Evolutionary conservation across 805 yeast genomes (phyloP).

Genomic region (Dipodascopsis uninucleata): DNA sequence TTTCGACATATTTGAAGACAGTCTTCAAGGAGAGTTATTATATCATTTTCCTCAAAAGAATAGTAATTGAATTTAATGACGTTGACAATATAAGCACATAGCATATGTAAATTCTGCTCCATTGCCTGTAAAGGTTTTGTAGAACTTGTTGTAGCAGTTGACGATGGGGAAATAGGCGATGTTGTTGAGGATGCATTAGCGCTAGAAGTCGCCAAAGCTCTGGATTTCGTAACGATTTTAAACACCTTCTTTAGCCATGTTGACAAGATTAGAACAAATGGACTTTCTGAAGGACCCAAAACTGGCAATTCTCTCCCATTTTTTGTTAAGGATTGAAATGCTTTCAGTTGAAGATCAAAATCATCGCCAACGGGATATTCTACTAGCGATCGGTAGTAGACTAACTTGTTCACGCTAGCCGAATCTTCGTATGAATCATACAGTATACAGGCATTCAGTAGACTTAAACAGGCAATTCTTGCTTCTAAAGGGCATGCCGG

Average conservation of each 20-base stretch:
- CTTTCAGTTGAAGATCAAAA: conserved; percentile 48
- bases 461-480: conserved; percentile 49
- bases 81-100: conserved; percentile 37
- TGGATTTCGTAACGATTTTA: conserved; percentile 33
- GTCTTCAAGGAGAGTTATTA: conserved; percentile 37
- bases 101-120: conserved; percentile 32
- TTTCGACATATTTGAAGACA: conserved; percentile 41
- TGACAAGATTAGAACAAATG: conserved; percentile 40
- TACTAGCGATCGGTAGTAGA: conserved; percentile 60
- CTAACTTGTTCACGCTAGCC: conserved; percentile 47
- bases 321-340: conserved; percentile 47
- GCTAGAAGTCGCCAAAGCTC: conserved; percentile 23
- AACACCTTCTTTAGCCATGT: conserved; percentile 39
- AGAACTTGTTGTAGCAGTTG: not conserved
- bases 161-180: not conserved
- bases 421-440: conserved; percentile 43
- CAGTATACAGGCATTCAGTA: conserved; percentile 55
- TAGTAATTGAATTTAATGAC: conserved; percentile 49
- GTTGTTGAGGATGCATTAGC: too few species aligned
- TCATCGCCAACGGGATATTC: conserved; percentile 50
- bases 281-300: conserved; percentile 46
- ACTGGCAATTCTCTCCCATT: conserved; percentile 54
- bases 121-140: conserved; percentile 13
- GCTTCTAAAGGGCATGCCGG: conserved; percentile 36
- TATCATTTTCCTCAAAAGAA: conserved; percentile 42